Percentiles rank a stretch among this genome's conserved stretches.
Conservation (phyloP, 208 protist species). For the Acanthamoeba sp. region DNA sequence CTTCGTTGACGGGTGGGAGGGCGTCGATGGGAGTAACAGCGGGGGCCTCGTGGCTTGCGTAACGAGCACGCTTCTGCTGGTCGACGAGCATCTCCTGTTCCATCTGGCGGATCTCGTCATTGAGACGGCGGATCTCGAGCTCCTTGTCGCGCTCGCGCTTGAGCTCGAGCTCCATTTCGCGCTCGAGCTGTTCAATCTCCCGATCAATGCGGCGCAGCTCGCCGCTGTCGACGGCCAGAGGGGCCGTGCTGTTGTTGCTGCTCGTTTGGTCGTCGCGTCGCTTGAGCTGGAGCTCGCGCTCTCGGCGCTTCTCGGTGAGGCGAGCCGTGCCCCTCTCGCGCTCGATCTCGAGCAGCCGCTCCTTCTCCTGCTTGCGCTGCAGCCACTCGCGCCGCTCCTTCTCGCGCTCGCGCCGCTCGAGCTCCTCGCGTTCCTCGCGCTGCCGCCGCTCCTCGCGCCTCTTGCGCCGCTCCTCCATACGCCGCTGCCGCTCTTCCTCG, state of each 20-base stretch:
- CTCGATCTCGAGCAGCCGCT: slow-evolving; percentile 28
- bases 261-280: not conserved
- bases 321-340: not conserved
- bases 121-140: slow-evolving; percentile 10
- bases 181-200: slow-evolving; percentile 52
- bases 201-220: not conserved
- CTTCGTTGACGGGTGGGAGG: not conserved
- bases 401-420: slow-evolving; percentile 48
- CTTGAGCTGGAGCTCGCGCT: slow-evolving; percentile 12
- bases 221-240: no score
- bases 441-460: slow-evolving; percentile 14
- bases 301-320: slow-evolving; percentile 14
- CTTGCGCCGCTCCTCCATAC: slow-evolving; percentile 63
- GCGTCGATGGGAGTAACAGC: not conserved
- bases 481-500: slow-evolving; percentile 57
- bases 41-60: not conserved
- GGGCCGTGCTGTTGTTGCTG: no score
- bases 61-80: not conserved
- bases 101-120: slow-evolving; percentile 63
- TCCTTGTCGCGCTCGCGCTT: slow-evolving; percentile 53
- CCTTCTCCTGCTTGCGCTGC: slow-evolving; percentile 67
- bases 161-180: slow-evolving; percentile 52
- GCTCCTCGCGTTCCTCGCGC: slow-evolving; percentile 60
- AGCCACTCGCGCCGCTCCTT: slow-evolving; percentile 49
- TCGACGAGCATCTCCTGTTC: slow-evolving; percentile 17